phyloP scores from a whole-genome alignment of 2,329 filamentous ascomycete genomes.

The Colletotrichum sansevieriae region DNA sequence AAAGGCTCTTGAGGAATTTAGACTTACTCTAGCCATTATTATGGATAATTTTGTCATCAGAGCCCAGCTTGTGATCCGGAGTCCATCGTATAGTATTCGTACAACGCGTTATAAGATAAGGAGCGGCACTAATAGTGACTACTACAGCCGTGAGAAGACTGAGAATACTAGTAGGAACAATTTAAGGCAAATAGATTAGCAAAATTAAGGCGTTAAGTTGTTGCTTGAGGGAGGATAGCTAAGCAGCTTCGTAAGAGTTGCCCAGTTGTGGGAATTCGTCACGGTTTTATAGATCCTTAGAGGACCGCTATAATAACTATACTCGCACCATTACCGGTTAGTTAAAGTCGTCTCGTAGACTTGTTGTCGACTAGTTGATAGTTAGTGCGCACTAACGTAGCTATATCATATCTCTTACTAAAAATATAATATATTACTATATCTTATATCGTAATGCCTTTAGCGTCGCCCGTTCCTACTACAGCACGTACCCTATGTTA shows the following conservation, averaged over 20 bases:
- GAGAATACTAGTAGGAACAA: constrained; percentile 24
- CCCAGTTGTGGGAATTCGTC: background rate
- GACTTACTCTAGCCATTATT: background rate
- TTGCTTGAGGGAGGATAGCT: background rate
- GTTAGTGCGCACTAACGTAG: too few species aligned
- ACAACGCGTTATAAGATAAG: constrained; percentile 1
- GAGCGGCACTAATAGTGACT: constrained; percentile 19
- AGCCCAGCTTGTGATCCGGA: background rate
- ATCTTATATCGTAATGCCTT: too few species aligned
- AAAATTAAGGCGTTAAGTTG: background rate
- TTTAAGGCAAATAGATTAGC: background rate
- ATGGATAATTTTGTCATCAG: constrained; percentile 19
- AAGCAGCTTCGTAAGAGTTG: background rate
- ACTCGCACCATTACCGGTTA: too few species aligned
- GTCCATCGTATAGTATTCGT: constrained; percentile 23
- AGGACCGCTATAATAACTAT: too few species aligned
- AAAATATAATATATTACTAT: too few species aligned
- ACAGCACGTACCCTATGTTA: too few species aligned
- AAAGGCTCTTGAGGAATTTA: too few species aligned
- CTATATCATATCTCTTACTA: too few species aligned
- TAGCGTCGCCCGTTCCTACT: too few species aligned
- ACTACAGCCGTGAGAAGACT: constrained; percentile 20
- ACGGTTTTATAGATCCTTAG: background rate
- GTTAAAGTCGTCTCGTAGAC: too few species aligned
- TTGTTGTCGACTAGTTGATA: too few species aligned